Conservation (phyloP, 148 eudicot genomes). For the Polygonum aviculare region DNA sequence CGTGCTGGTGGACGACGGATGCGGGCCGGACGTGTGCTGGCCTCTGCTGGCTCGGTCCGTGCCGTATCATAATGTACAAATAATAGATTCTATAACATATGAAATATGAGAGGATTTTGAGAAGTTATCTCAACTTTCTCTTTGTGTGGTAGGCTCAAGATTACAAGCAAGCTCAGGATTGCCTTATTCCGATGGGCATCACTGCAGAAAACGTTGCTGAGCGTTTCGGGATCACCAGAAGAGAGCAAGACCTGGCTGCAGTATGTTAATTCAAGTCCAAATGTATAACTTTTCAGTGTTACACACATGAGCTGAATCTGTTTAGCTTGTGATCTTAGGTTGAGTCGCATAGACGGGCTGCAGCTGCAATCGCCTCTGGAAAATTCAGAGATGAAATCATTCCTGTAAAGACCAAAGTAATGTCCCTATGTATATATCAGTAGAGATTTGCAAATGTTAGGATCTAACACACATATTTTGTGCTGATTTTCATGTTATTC, state of each 20-base stretch:
- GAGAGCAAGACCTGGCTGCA: slow-evolving; percentile 97
- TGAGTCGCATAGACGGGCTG: slow-evolving; percentile 89
- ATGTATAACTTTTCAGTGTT: background rate
- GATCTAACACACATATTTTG: background rate
- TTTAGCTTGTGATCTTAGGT: slow-evolving; percentile 38
- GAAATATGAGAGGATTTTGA: no score
- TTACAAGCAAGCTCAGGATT: slow-evolving; percentile 69
- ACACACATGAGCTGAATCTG: background rate
- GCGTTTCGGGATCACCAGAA: slow-evolving; percentile 78
- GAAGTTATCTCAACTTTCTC: no score
- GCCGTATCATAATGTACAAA: no score
- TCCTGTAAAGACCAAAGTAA: slow-evolving; percentile 79
- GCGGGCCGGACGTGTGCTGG: no score
- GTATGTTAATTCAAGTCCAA: slow-evolving; percentile 34
- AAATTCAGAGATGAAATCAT: slow-evolving; percentile 83
- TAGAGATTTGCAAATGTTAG: background rate
- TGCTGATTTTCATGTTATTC: background rate
- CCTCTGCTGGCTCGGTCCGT: no score
- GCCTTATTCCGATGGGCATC: slow-evolving; percentile 97
- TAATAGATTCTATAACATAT: no score
- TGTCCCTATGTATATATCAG: background rate
- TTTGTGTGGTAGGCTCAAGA: slow-evolving; percentile 45
- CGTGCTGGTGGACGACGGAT: no score
- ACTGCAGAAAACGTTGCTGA: slow-evolving; percentile 94
- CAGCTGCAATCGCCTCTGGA: slow-evolving; percentile 90